Evolutionary conservation across 2,329 filamentous ascomycete species (phyloP).

Genomic region (Endoconidiophora laricicola): DNA sequence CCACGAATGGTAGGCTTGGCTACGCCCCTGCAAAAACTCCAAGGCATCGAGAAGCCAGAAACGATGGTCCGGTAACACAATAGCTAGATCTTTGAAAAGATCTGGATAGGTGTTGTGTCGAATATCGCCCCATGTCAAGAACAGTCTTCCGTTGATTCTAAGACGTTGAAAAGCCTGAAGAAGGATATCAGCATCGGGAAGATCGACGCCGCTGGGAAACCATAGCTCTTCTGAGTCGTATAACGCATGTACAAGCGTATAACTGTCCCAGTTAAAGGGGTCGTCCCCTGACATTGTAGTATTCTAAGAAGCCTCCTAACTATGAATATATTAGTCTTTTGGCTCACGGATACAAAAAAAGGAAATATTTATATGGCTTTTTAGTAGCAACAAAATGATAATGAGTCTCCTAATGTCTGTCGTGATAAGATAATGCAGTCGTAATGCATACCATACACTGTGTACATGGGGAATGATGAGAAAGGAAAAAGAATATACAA

Average conservation of each 20-base stretch:
- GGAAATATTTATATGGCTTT: no score
- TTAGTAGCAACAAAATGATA: no score
- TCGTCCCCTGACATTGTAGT: conserved; percentile 26
- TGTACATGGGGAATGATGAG: no score
- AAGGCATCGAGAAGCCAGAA: conserved; percentile 12
- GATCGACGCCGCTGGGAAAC: conserved; percentile 22
- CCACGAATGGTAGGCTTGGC: conserved; percentile 12
- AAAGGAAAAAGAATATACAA: no score
- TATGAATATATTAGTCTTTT: no score
- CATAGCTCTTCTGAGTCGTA: conserved; percentile 38
- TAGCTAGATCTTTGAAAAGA: conserved; percentile 34
- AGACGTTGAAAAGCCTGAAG: conserved; percentile 40
- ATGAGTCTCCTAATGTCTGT: no score
- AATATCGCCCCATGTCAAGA: conserved; percentile 35
- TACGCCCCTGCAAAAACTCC: conserved; percentile 13
- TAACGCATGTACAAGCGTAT: conserved; percentile 49
- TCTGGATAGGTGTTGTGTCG: conserved; percentile 34
- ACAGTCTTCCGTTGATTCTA: conserved; percentile 45
- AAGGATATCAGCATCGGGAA: conserved; percentile 22
- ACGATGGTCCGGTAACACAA: conserved; percentile 38
- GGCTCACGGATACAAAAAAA: no score
- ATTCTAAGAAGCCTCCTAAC: no score
- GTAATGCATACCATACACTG: no score
- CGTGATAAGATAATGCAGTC: no score
- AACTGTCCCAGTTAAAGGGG: conserved; percentile 58